Evolutionary conservation across 2,329 filamentous ascomycete genomes (phyloP).

Genomic region (Diaporthe longicolla): DNA sequence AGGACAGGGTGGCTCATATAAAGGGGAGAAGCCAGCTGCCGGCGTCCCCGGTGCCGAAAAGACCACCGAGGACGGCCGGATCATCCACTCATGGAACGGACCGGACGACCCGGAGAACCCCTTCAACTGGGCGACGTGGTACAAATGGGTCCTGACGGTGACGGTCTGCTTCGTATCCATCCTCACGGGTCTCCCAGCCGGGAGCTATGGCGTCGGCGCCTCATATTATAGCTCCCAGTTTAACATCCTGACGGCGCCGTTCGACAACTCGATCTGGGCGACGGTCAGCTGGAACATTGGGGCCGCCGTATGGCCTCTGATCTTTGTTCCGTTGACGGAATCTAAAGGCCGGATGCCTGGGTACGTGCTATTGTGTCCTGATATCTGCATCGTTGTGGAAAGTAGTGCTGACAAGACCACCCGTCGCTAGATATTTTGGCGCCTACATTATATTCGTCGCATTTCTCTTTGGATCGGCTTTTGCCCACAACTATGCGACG

Average conservation of each 20-base stretch:
- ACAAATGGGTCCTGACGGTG: conserved; percentile 55
- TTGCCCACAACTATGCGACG: conserved; percentile 39
- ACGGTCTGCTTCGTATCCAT: conserved; percentile 39
- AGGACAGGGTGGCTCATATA: conserved; percentile 3
- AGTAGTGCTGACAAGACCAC: background rate
- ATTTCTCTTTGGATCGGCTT: conserved; percentile 39
- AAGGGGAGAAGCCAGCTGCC: conserved; percentile 12
- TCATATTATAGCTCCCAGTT: conserved; percentile 35
- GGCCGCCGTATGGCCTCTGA: conserved; percentile 37
- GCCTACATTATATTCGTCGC: conserved; percentile 40
- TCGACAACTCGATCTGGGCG: conserved; percentile 42
- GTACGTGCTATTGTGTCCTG: background rate
- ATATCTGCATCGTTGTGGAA: too few relatives aligned
- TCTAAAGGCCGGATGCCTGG: conserved; percentile 40
- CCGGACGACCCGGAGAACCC: conserved; percentile 64
- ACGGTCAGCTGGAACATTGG: conserved; percentile 42
- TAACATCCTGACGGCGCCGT: conserved; percentile 32
- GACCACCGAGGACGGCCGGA: conserved; percentile 51
- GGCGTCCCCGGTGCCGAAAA: conserved; percentile 33
- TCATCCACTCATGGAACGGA: conserved; percentile 63
- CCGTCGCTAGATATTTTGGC: conserved; percentile 30
- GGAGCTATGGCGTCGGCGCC: conserved; percentile 37
- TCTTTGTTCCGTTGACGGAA: conserved; percentile 38
- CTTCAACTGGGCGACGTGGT: conserved; percentile 65
- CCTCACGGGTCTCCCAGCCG: conserved; percentile 35